Evolutionary conservation across 257 asterid species (phyloP), one percentile per base, ranked within the genome.

Genomic region (Fraxinus americana): DNA sequence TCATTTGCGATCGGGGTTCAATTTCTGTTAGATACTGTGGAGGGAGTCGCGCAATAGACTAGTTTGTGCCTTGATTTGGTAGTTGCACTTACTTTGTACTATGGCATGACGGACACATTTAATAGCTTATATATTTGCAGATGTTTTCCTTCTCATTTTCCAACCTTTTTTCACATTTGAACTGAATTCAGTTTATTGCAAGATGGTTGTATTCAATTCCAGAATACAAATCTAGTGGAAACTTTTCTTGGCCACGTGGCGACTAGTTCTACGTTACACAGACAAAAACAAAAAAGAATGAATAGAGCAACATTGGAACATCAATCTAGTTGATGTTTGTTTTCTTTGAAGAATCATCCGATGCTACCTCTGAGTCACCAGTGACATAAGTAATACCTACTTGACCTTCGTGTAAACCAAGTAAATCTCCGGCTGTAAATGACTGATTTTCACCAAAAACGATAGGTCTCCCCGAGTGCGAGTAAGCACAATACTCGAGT

Each of bases 401-500:
- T 43, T 79, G 85, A 76, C 82, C 89, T 78, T 76, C 81, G 59
- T 79, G 83, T 29, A 82, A 78, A 43, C 84, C 91, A 4, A 83
- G 78, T 29, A 90, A 87, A 30, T 85, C 88, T 67, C 88, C 94
- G 19, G 90, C 91, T 0, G 85, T 80, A 65, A 84, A 82, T 19
- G 90, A 73, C 43, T 80, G 77, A 75, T 84, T 79, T 21, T 82
- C 90, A 23, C 79, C 80, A 0, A 74, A 74, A 68, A 70, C 65
- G 67, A 91, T 70, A 61, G 87, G 71, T 83, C 98, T 89, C n/a
- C 73, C 78, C 21, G 75, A 77, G 79, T 85, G 85, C 50, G 91
- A 74, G 74, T 85, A 87, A 7, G 89, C 95, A 70, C 99, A 94
- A 32, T 92, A 92, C 69, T 87, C 98, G 17, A 85, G 93, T 79